These are phyloP conservation scores for Ganoderma multipileum DNA, from an alignment of 1,284 basidiomycete species.

Conservation along the genomic window DNA sequence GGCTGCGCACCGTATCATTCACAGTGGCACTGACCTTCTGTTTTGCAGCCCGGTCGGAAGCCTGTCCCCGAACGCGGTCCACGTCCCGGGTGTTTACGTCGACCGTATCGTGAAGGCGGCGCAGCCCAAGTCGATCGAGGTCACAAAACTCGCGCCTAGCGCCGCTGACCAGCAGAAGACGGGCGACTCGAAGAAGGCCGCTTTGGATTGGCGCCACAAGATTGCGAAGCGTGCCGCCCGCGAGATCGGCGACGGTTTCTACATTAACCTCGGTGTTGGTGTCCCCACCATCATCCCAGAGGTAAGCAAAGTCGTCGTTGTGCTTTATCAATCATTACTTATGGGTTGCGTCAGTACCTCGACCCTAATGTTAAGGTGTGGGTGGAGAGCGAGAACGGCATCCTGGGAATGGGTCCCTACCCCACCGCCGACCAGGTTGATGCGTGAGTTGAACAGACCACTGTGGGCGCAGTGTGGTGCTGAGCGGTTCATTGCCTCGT, in stretches of 20 bases:
- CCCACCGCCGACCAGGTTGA: constrained; percentile 87
- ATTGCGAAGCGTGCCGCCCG: constrained; percentile 87
- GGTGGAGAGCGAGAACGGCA: constrained; percentile 95
- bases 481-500: not conserved
- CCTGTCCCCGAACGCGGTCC: constrained; percentile 83
- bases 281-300: constrained; percentile 89
- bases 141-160: constrained; percentile 64
- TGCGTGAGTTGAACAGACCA: constrained; percentile 58
- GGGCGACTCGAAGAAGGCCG: constrained; percentile 54
- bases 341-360: constrained; percentile 56
- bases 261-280: constrained; percentile 75
- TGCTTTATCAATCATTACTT: constrained; percentile 38
- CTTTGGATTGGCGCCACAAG: constrained; percentile 61
- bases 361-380: constrained; percentile 81
- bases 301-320: constrained; percentile 12
- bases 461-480: not conserved
- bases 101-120: constrained; percentile 85
- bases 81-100: constrained; percentile 89
- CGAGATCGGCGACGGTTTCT: constrained; percentile 90
- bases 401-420: constrained; percentile 94
- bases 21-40: not conserved
- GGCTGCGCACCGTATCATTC: not conserved
- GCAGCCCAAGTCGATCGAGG: constrained; percentile 81
- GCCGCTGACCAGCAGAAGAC: constrained; percentile 33
- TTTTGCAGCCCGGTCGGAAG: constrained; percentile 67